phyloP scores from a whole-genome alignment of 73 alveolate genomes.

The Symbiodinium natans region DNA sequence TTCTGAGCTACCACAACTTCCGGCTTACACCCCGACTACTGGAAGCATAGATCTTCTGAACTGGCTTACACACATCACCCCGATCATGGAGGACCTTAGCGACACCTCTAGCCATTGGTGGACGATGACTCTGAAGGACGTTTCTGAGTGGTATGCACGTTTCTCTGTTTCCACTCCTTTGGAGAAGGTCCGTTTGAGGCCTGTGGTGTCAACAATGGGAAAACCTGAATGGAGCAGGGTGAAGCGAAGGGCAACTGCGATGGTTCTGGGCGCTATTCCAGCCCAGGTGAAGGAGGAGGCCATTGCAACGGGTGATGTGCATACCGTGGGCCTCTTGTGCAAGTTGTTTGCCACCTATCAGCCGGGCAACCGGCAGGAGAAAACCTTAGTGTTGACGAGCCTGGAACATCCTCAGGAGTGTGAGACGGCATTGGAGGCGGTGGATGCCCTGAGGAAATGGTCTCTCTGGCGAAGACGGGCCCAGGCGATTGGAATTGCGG shows the following conservation, averaged over 20 bases:
- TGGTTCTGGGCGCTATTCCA: neutral
- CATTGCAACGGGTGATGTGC: neutral
- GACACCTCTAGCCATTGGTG: neutral
- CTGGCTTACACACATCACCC: neutral
- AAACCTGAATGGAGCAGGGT: neutral
- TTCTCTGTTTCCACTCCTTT: neutral
- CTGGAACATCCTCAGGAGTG: neutral
- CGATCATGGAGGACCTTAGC: neutral
- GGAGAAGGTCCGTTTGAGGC: neutral
- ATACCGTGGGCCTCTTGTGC: neutral
- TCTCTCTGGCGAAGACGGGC: neutral
- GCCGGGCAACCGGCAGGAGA: constrained; percentile 9
- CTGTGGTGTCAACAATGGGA: neutral
- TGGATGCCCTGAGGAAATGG: neutral
- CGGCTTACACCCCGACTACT: neutral
- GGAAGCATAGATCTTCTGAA: neutral
- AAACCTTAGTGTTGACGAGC: neutral
- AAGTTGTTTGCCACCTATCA: neutral
- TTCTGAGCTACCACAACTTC: neutral
- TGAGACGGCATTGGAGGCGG: neutral
- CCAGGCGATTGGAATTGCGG: neutral
- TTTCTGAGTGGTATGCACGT: neutral
- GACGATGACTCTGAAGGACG: neutral
- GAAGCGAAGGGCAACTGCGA: neutral
- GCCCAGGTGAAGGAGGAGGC: neutral